Evolutionary conservation across 805 yeast species (phyloP), one percentile per base, ranked within the genome.

Genomic region (Yarrowia deformans): DNA sequence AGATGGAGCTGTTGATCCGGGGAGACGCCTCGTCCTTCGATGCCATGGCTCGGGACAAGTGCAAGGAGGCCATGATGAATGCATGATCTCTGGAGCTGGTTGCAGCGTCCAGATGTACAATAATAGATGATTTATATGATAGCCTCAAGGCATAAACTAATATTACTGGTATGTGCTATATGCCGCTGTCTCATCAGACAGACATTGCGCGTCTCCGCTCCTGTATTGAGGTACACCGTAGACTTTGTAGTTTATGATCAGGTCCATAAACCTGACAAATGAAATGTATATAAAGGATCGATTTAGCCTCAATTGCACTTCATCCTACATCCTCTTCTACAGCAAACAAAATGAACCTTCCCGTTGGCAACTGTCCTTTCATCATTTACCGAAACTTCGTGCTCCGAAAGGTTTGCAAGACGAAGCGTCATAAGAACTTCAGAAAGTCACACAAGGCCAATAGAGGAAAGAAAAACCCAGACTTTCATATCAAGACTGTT

Each of bases 1-100:
- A 60, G 52, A 60, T 60, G 66, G 66, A 60, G 34, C 3, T 32
- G 52, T 29, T 60, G 5, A 60, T 60, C 13, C 52, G 66, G 7
- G 66, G 66, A 12, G 66, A 45, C 19, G 43, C 42, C 0, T 43
- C 52, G 4, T 13, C 32, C 1, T 34, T 34, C 5, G 52, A 60
- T 5, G 18, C 8, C 7, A 34, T 34, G 50, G 66, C 66, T 8
- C n/a, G 66, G 35, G 52, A 60, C 9, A 43, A 60, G 34, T 1
- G 13, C 18, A 34, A 60, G 19, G 42, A 34, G 49, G 49, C 52
- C 2, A 45, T 34, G 34, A 34, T 32, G 32, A 34, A n/a, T 8
- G 66, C 63, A 19, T 19, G 32, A 35, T 48, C 35, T 12, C 52
- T 50, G 40, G 34, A 23, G 29, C 39, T n/a, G n/a, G 32, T 6